Conservation (phyloP, 2,329 filamentous ascomycete genomes). For the Neurospora crassa region DNA sequence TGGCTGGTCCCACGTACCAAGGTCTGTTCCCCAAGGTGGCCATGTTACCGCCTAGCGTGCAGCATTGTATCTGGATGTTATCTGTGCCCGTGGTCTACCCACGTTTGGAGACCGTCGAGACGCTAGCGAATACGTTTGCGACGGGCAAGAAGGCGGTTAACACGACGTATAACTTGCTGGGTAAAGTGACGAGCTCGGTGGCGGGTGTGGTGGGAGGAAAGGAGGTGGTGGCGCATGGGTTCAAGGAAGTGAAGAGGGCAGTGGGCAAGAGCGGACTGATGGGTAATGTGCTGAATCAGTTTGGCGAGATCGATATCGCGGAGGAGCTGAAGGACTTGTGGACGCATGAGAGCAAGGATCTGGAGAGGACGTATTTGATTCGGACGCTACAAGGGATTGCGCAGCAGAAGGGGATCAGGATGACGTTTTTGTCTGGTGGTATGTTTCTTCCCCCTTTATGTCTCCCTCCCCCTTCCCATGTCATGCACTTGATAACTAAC, state of each 20-base stretch:
- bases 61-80: slow-evolving; percentile 95
- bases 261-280: slow-evolving; percentile 93
- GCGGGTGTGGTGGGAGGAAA: slow-evolving; percentile 94
- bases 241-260: slow-evolving; percentile 90
- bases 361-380: slow-evolving; percentile 93
- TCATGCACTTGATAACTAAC: neutral
- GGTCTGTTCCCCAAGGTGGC: slow-evolving; percentile 94
- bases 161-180: slow-evolving; percentile 89
- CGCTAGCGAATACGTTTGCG: slow-evolving; percentile 80
- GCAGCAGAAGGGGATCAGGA: slow-evolving; percentile 88
- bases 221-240: slow-evolving; percentile 83
- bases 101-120: slow-evolving; percentile 82
- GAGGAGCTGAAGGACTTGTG: slow-evolving; percentile 95
- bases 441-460: slow-evolving; percentile 20
- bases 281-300: slow-evolving; percentile 91
- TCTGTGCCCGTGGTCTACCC: slow-evolving; percentile 88
- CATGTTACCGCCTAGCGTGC: slow-evolving; percentile 79
- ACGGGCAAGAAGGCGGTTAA: slow-evolving; percentile 96
- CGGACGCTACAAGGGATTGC: slow-evolving; percentile 91
- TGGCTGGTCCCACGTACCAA: slow-evolving; percentile 95
- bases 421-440: slow-evolving; percentile 93
- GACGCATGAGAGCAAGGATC: slow-evolving; percentile 96
- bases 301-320: slow-evolving; percentile 88
- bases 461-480: neutral
- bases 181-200: slow-evolving; percentile 89